phyloP scores from a whole-genome alignment of 1,139 yeast genomes.

The Candida sanyaensis region DNA sequence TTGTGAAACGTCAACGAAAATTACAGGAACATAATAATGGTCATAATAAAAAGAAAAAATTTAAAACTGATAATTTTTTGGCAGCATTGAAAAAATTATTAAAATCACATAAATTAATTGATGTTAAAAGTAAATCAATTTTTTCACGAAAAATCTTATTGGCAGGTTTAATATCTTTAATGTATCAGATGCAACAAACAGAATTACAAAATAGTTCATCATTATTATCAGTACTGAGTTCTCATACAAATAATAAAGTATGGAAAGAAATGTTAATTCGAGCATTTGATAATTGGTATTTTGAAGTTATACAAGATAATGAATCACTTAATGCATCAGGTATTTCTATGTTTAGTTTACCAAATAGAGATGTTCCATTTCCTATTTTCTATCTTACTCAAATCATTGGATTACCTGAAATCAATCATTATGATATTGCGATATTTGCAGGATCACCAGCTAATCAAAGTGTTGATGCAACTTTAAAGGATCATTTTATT shows the following conservation, averaged over 20 bases:
- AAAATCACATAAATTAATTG: slow-evolving; percentile 20
- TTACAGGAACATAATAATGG: slow-evolving; percentile 18
- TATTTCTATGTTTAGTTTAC: slow-evolving; percentile 9
- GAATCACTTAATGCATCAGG: slow-evolving; percentile 47
- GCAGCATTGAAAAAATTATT: slow-evolving; percentile 36
- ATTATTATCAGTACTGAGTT: slow-evolving; percentile 34
- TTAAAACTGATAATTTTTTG: slow-evolving; percentile 30
- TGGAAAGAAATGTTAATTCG: slow-evolving; percentile 68
- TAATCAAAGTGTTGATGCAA: slow-evolving; percentile 74
- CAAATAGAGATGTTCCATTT: slow-evolving; percentile 25
- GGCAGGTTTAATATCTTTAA: slow-evolving; percentile 69
- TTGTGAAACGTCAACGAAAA: slow-evolving; percentile 40
- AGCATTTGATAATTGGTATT: slow-evolving; percentile 63
- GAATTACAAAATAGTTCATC: slow-evolving; percentile 58
- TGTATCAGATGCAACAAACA: slow-evolving; percentile 74
- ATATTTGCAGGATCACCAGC: slow-evolving; percentile 83
- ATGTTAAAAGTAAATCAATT: slow-evolving; percentile 17
- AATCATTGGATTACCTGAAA: slow-evolving; percentile 59
- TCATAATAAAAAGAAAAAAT: slow-evolving; percentile 3
- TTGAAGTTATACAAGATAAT: slow-evolving; percentile 21
- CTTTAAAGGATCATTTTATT: slow-evolving; percentile 51
- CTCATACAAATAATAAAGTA: slow-evolving; percentile 23
- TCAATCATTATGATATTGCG: slow-evolving; percentile 76
- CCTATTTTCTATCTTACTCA: slow-evolving; percentile 73
- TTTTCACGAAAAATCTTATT: slow-evolving; percentile 68